A percentile compares a stretch with the other conserved stretches of the same genome.
These are phyloP conservation scores for Euphorbia celastroides DNA, from an alignment of 441 rosid genomes.

Conservation along the genomic window DNA sequence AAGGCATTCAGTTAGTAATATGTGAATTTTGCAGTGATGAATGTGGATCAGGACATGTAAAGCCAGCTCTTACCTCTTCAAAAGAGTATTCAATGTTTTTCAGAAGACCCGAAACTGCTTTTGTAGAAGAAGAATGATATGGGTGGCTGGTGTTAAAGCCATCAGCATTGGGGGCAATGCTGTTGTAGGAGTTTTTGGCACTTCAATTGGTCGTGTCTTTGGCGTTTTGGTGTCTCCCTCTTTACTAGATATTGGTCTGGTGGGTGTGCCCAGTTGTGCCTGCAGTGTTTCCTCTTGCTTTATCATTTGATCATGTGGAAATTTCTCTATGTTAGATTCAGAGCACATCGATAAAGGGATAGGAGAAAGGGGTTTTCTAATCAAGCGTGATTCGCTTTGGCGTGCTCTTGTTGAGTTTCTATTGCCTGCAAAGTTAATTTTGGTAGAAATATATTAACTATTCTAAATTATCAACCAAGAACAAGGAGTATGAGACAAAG, in stretches of 20 bases:
- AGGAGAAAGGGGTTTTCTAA: conserved; percentile 59
- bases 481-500: background rate
- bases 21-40: background rate
- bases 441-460: background rate
- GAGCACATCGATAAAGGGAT: conserved; percentile 32
- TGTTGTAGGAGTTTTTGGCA: conserved; percentile 41
- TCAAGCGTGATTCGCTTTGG: conserved; percentile 25
- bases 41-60: conserved; percentile 17
- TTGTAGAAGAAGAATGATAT: conserved; percentile 14
- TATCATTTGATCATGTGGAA: conserved; percentile 38
- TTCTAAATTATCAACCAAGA: background rate
- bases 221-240: conserved; percentile 38
- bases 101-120: conserved; percentile 13
- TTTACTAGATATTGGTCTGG: conserved; percentile 11
- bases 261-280: conserved; percentile 22
- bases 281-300: conserved; percentile 19
- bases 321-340: conserved; percentile 37
- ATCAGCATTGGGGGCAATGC: conserved; percentile 48
- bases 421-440: conserved; percentile 33
- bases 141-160: conserved; percentile 56
- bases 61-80: conserved; percentile 66
- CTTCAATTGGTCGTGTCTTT: conserved; percentile 25
- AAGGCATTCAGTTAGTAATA: background rate
- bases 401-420: conserved; percentile 32
- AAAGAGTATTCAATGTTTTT: conserved; percentile 48